Conservation (phyloP, 495 filamentous ascomycete genomes). For the Aspergillus cristatus region DNA sequence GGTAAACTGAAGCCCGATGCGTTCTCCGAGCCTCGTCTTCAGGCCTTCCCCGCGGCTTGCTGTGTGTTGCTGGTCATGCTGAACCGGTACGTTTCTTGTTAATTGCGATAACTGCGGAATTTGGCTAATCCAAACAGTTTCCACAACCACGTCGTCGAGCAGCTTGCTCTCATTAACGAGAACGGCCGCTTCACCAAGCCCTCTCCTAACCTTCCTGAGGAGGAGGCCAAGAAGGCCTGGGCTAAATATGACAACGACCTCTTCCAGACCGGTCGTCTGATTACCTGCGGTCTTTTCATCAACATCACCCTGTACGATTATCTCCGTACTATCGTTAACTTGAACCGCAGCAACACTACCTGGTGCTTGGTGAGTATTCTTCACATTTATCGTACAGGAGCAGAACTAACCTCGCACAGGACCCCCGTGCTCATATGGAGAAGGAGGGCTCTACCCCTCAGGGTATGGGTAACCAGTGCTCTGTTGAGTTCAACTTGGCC, state of each 20-base stretch:
- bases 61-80: slow-evolving; percentile 50
- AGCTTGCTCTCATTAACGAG: slow-evolving; percentile 63
- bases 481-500: slow-evolving; percentile 62
- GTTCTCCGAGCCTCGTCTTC: slow-evolving; percentile 47
- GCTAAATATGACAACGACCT: slow-evolving; percentile 72
- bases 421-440: slow-evolving; percentile 38
- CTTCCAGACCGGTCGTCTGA: slow-evolving; percentile 71
- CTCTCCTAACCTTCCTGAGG: slow-evolving; percentile 30
- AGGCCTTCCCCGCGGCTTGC: slow-evolving; percentile 48
- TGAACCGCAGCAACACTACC: slow-evolving; percentile 65
- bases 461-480: slow-evolving; percentile 62
- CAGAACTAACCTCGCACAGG: slow-evolving; percentile 11
- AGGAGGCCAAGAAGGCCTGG: slow-evolving; percentile 50
- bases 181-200: slow-evolving; percentile 61
- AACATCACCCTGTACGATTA: slow-evolving; percentile 81
- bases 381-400: neutral
- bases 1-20: slow-evolving; percentile 50
- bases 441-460: slow-evolving; percentile 48
- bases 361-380: slow-evolving; percentile 58
- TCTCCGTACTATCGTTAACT: slow-evolving; percentile 73
- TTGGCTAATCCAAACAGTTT: slow-evolving; percentile 33
- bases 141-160: slow-evolving; percentile 70
- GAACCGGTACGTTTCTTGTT: slow-evolving; percentile 22
- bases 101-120: neutral
- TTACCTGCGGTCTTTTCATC: slow-evolving; percentile 76